phyloP scores from a whole-genome alignment of 1,284 basidiomycete genomes.

The Somion occarium region DNA sequence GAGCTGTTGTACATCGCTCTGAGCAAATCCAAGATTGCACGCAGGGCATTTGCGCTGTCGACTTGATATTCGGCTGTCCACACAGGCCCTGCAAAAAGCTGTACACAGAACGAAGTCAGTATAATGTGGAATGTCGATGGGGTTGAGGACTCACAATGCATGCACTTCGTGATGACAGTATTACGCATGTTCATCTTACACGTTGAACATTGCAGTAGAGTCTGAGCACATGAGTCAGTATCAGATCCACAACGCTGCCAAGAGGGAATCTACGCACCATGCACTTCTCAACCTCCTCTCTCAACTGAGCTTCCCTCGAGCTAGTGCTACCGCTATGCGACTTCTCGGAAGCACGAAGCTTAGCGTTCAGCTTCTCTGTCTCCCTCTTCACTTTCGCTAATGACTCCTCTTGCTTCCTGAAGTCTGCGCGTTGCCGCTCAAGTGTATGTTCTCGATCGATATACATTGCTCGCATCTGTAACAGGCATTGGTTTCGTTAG shows the following conservation, averaged over 20 bases:
- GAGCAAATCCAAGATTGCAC: constrained; percentile 82
- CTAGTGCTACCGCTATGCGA: constrained; percentile 21
- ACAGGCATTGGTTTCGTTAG: no score
- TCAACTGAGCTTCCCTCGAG: constrained; percentile 38
- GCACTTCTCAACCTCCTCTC: constrained; percentile 54
- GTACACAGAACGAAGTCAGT: background rate
- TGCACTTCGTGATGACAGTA: constrained; percentile 89
- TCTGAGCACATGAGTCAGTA: constrained; percentile 38
- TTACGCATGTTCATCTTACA: constrained; percentile 84
- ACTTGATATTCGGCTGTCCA: constrained; percentile 85
- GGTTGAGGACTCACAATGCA: constrained; percentile 71
- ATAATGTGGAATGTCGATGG: constrained; percentile 6
- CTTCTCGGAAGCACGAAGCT: constrained; percentile 34
- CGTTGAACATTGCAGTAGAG: constrained; percentile 87
- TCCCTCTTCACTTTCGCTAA: constrained; percentile 43
- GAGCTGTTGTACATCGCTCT: constrained; percentile 82
- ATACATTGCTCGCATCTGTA: constrained; percentile 19
- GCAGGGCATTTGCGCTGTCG: constrained; percentile 96
- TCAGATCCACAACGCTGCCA: background rate
- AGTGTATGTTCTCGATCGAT: constrained; percentile 19
- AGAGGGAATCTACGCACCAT: constrained; percentile 45
- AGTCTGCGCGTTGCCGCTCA: constrained; percentile 17
- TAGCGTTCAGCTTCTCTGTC: constrained; percentile 42
- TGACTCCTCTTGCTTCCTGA: constrained; percentile 27
- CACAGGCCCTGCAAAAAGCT: constrained; percentile 89